Evolutionary conservation across 257 asterid species (phyloP), one percentile per base, ranked within the genome.

Genomic region (Primulina huaijiensis): DNA sequence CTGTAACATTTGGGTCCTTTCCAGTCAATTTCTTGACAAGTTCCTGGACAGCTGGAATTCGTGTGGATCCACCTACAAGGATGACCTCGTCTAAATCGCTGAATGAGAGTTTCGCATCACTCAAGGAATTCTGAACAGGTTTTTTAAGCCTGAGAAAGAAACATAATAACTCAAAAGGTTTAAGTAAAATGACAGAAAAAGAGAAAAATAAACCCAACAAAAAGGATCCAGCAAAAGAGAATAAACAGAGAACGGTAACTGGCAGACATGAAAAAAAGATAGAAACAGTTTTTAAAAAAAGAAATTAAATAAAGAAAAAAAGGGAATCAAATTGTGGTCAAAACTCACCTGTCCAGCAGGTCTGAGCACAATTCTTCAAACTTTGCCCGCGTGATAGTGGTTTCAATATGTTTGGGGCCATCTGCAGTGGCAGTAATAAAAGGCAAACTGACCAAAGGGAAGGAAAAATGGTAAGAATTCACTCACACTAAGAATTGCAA

Each of bases 351-450:
- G 81, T 93, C 98, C 46, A 93, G 96, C 73, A 93, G 83, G 79
- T 93, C 96, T 2, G 95, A 90, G 87, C 97, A 88, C 53, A 93
- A 72, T 70, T 93, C 98, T 79, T 93, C 98, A 72, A 93, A 93
- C 73, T 93, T 93, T 30, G 88, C 97, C 27, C 98, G 86, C 16
- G 97, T 88, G 12, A 92, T 81, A 59, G 93, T 88, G 75, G 97
- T 87, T 74, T 93, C 98, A 19, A 93, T 93, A 75, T 93, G 98
- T 74, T 93, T 93, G 27, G 98, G 98, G 67, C 98, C 98, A 77
- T 93, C 98, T 19, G 98, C 95, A 14, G 98, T 93, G 74, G 98
- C 98, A 65, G 98, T 93, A 72, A 93, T 93, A 87, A 93, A 93
- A 38, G 97, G 98, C 88, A 93, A 83, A 77, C 98, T 93, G 83